Percentiles rank a stretch among this genome's conserved stretches.
phyloP scores from a whole-genome alignment of 345 rosid genomes.

The Rhodomyrtus tomentosa region DNA sequence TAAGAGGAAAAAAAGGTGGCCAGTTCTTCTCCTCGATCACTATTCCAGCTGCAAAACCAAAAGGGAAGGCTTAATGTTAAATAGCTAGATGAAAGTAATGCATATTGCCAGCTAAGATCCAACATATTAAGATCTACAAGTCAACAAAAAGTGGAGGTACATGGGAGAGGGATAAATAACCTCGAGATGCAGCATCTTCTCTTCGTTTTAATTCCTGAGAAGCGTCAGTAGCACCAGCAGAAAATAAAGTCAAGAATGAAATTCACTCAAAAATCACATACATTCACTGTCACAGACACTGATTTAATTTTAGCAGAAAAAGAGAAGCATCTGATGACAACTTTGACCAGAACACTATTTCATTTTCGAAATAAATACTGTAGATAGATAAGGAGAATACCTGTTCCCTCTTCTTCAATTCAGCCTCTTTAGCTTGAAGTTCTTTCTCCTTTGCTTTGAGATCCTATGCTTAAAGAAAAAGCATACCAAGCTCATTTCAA shows the following conservation, averaged over 20 bases:
- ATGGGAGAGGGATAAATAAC: constrained; percentile 9
- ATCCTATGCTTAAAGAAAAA: constrained; percentile 37
- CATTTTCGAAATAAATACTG: not conserved
- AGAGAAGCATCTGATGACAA: not conserved
- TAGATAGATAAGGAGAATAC: constrained; percentile 11
- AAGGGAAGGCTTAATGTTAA: not conserved
- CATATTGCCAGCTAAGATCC: not conserved
- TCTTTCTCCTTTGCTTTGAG: constrained; percentile 79
- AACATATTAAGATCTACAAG: not conserved
- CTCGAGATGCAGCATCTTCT: constrained; percentile 72
- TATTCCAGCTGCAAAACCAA: constrained; percentile 72
- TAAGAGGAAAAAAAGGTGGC: constrained; percentile 89
- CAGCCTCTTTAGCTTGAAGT: constrained; percentile 91
- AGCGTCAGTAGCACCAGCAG: constrained; percentile 1
- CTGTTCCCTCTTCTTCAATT: constrained; percentile 78
- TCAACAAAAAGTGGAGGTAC: not conserved
- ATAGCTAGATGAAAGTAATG: not conserved
- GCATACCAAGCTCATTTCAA: not conserved
- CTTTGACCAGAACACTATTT: not conserved
- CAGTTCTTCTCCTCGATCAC: constrained; percentile 89
- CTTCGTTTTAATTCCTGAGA: constrained; percentile 72
- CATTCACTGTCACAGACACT: not conserved
- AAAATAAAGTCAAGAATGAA: not conserved
- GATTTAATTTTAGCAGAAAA: not conserved
- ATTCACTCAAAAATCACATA: not conserved